Base-by-base conservation (phyloP, 345 rosid species). In the Eucalyptus sp. region DNA sequence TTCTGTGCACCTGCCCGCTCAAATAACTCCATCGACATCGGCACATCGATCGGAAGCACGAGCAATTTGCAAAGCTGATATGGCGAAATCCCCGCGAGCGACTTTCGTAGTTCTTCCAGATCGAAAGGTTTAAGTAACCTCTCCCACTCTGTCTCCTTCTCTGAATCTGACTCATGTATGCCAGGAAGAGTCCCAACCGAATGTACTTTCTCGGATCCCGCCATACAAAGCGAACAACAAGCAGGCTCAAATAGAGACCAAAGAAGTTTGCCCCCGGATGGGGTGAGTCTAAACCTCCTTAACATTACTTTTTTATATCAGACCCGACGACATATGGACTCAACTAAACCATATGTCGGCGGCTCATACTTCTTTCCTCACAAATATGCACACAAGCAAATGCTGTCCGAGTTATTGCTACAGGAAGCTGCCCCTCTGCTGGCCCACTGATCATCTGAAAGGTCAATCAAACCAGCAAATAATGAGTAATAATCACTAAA, bases 101-200 rank as follows among this genome's bases (percentile, higher is more conserved):
- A 92, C 37, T 90, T 91, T 48, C 94, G 93, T 86, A 95, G 97
- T 37, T 93, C 96, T 83, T 92, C 93, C 51, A 97, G 87, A 89
- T 96, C 97, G 87, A 94, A 97, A 86, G 98, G 99, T 89, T 93
- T 96, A 90, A 96, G 94, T 90, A 96, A 92, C 89, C 93, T 96
- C 93, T 96, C 99, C 98, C 99, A 96, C 88, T 97, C 97, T 37
- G 92, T 95, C 88, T 90, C 88, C 50, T 92, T 96, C 76, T 91
- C 88, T 31, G 93, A 86, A 51, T 88, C 93, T 13, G 93, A 91
- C 46, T 76, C 93, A 68, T 90, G 29, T 33, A 4, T 10, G 46
- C 88, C 86, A 11, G 29, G 76, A 80, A n/a, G 76, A 11, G 88
- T 49, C 41, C 27, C 90, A n/a, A 62, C 8, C 13, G 7, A 43